Base-by-base conservation (phyloP, 2,329 filamentous ascomycete genomes). In the Alternaria sp. region DNA sequence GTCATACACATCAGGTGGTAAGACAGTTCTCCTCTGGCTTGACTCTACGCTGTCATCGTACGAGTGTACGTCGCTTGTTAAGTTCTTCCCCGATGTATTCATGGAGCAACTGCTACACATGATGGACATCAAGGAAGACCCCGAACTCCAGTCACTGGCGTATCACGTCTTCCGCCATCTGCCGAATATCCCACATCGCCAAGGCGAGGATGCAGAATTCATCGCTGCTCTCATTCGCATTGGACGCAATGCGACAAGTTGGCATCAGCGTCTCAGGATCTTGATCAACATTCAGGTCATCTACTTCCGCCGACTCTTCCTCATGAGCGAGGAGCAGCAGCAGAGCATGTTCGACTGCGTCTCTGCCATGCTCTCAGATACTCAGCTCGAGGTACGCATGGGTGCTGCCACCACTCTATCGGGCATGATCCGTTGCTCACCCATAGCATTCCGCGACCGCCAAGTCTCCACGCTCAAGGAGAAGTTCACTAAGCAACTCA, bases 101-200 rank as follows among this genome's bases (percentile, higher is more conserved):
- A 95, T 97, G 78, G 92, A 95, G 71, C 92, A 97, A 77, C 87
- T 99, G 14, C 83, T 99, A 54, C 94, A 99, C 83, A 99, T 99
- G 95, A 99, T 99, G 94, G 95, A 99, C 74, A 93, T 99, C 77
- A 98, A 98, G 79, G 95, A 99, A 79, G 95, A 99, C 72, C 93
- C 93, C 0, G 96, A 99, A 79, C 86, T 99, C 2, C 96, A 97
- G 84, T 90, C 92, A 10, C 86, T 97, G 9, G 94, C 95, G 0
- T 99, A 98, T 76, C 93, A 97, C 74, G 95, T 99, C 43, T 99
- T 98, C 83, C 91, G 94, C 7, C 94, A 99, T 74, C 83, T 99
- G 16, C 93, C 95, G 14, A 99, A 99, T 77, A 93, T 99, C 58
- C 94, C 95, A 0, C 94, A 97, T 81, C 90, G 92, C 2, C 87